Conservation (phyloP, 148 eudicot species). For the Amaranthus cruentus region DNA sequence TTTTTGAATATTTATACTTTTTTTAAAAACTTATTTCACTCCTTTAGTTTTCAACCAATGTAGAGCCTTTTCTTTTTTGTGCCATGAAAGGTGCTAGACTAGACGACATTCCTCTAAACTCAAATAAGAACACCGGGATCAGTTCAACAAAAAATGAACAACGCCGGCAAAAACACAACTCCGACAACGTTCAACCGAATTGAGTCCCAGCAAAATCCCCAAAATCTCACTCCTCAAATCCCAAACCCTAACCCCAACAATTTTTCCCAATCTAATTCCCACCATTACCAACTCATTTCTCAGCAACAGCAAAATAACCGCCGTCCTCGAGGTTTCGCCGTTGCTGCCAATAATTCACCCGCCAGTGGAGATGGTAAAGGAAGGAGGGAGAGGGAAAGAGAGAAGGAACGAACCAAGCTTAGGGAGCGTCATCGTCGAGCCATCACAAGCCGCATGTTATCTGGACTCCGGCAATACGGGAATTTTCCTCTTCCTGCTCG, state of each 20-base stretch:
- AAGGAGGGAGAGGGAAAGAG: conserved; percentile 62
- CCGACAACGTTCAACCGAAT: conserved; percentile 31
- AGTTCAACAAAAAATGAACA: conserved; percentile 25
- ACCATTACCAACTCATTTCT: conserved; percentile 16
- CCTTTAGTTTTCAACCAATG: no score
- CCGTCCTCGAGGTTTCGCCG: conserved; percentile 68
- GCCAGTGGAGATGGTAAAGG: conserved; percentile 27
- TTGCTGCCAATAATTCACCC: conserved; percentile 24
- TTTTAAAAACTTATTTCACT: no score
- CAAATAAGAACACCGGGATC: no score
- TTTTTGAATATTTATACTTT: no score
- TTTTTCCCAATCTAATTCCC: background rate
- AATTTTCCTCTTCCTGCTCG: conserved; percentile 61
- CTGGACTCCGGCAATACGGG: conserved; percentile 74
- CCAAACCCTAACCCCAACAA: conserved; percentile 21
- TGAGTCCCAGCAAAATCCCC: background rate
- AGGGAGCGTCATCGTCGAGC: conserved; percentile 74
- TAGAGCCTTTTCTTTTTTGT: no score
- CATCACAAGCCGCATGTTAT: conserved; percentile 71
- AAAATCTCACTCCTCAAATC: background rate
- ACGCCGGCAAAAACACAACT: conserved; percentile 18
- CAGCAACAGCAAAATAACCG: conserved; percentile 28
- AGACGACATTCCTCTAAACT: no score
- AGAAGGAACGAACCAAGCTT: conserved; percentile 70
- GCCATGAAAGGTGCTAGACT: no score